phyloP scores from a whole-genome alignment of 2,329 filamentous ascomycete species.

The Fusarium sp. region DNA sequence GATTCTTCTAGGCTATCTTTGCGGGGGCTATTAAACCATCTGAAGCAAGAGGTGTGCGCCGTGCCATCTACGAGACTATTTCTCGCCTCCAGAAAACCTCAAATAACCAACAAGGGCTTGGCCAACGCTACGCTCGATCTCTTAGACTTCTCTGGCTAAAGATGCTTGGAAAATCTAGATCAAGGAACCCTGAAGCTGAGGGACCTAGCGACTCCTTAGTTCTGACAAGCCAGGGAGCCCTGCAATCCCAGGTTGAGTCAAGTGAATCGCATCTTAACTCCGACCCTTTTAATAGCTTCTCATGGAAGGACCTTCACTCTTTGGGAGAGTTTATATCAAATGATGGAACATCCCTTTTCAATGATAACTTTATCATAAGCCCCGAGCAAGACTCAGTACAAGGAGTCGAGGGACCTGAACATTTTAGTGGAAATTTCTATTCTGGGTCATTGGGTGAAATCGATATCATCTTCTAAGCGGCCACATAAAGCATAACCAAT shows the following conservation, averaged over 20 bases:
- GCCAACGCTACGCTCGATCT: conserved; percentile 71
- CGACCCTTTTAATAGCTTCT: conserved; percentile 68
- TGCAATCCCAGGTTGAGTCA: conserved; percentile 2
- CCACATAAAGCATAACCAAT: no score
- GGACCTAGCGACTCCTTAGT: background rate
- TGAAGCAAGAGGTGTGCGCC: conserved; percentile 68
- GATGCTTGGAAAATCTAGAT: conserved; percentile 38
- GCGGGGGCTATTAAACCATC: conserved; percentile 70
- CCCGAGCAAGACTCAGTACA: conserved; percentile 33
- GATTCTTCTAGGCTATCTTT: background rate
- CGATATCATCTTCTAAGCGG: conserved; percentile 22
- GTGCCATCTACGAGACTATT: conserved; percentile 70
- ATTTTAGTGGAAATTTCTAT: conserved; percentile 10
- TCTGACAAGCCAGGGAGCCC: background rate
- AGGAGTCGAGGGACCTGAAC: conserved; percentile 15
- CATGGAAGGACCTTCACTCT: conserved; percentile 71
- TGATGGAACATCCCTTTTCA: conserved; percentile 38
- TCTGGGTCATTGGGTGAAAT: background rate
- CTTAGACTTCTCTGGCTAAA: conserved; percentile 71
- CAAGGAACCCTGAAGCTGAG: background rate
- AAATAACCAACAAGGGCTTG: conserved; percentile 69
- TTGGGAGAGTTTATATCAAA: conserved; percentile 66
- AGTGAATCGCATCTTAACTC: conserved; percentile 50
- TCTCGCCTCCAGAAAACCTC: conserved; percentile 71
- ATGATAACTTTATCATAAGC: conserved; percentile 28